phyloP scores from a whole-genome alignment of 306 rosid species.

The Malus domestica region ASM211411v1 NC_041803.1:53683501-53684000 shows the following conservation, averaged over 20 bases:
- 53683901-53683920: constrained; percentile 83
- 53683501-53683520: constrained; percentile 74
- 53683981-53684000: constrained; percentile 24
- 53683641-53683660: background rate
- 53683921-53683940: constrained; percentile 62
- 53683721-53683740: background rate
- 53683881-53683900: constrained; percentile 90
- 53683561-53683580: background rate
- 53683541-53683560: background rate
- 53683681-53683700: background rate
- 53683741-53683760: background rate
- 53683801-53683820: background rate
- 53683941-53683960: constrained; percentile 73
- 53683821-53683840: background rate
- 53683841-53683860: background rate
- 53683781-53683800: background rate
- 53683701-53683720: background rate
- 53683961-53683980: constrained; percentile 59
- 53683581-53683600: background rate
- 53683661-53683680: background rate
- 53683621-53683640: background rate
- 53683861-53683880: constrained; percentile 13
- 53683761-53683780: background rate
- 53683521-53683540: constrained; percentile 2
- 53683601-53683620: background rate